Percentiles rank a stretch among this genome's conserved stretches.
phyloP scores from a whole-genome alignment of 306 rosid genomes.

The Pyrus communis region DNA sequence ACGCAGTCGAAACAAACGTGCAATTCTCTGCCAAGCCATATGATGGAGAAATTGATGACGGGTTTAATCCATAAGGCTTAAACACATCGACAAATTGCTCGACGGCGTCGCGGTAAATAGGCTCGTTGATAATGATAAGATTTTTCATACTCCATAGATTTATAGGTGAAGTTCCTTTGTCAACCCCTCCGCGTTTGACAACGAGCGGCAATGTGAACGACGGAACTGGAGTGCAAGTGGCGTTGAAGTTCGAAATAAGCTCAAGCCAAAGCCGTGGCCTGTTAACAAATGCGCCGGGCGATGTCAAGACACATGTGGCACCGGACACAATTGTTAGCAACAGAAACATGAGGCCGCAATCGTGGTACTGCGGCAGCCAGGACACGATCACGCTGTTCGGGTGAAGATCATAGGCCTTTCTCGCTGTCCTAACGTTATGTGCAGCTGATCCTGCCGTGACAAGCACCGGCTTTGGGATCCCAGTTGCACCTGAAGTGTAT shows the following conservation, averaged over 20 bases:
- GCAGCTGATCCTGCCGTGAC: conserved; percentile 68
- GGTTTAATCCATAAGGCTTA: conserved; percentile 43
- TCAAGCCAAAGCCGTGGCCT: conserved; percentile 72
- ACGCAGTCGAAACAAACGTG: conserved; percentile 76
- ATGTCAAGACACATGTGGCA: conserved; percentile 54
- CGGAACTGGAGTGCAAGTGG: conserved; percentile 78
- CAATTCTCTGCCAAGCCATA: conserved; percentile 85
- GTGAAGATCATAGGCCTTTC: conserved; percentile 72
- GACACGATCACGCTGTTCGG: conserved; percentile 59
- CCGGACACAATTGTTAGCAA: conserved; percentile 58
- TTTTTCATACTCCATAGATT: conserved; percentile 41
- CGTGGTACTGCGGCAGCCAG: conserved; percentile 87
- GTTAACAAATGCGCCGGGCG: conserved; percentile 46
- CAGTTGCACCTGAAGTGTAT: conserved; percentile 82
- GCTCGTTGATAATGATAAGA: conserved; percentile 67
- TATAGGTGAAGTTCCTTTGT: conserved; percentile 24
- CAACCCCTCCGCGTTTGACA: conserved; percentile 47
- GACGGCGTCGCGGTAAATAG: conserved; percentile 41
- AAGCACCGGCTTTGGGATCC: conserved; percentile 66
- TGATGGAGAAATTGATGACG: conserved; percentile 54
- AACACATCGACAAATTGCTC: conserved; percentile 48
- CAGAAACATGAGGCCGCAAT: conserved; percentile 80
- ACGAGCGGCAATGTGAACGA: conserved; percentile 65
- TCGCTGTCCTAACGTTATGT: conserved; percentile 61
- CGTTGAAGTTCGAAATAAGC: conserved; percentile 47